Base-by-base conservation (phyloP, 1,284 basidiomycete species). In the Meripilus lineatus region DNA sequence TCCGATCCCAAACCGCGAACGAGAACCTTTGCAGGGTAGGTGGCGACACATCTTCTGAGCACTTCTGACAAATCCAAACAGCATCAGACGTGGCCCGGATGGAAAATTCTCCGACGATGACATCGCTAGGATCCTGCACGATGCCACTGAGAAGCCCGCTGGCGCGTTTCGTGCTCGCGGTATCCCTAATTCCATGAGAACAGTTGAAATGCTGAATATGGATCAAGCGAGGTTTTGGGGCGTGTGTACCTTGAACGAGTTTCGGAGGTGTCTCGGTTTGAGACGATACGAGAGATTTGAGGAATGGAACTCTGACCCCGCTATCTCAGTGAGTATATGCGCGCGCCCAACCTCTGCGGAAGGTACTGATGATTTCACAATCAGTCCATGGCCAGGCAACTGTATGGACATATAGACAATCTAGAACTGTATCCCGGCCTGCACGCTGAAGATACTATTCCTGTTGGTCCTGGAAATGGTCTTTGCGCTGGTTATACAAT, bases 401-500 rank as follows among this genome's bases (percentile, higher is more conserved):
- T 92, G 13, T 92, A 92, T 58, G 73, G 72, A 26, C 71, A 89
- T 52, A 83, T 90, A 58, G 73, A 89, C 53, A 81, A 86, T 52
- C 70, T 90, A 17, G 87, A 90, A 59, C 73, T 90, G 18, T 74
- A 89, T 56, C 51, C 81, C 20, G 84, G 84, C 13, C 61, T 87
- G 43, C 82, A 85, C 66, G 84, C 86, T 17, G 58, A 59, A 51
- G 47, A 49, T 59, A 88, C 45, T 81, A 86, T 64, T 11, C 75
- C 80, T 14, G 75, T 77, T 34, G 57, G 57, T 5, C 75, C 80
- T 5, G 88, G 88, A 15, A 84, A 86, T 6, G 91, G 90, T 10
- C 59, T 90, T 3, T 89, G 87, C 61, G 86, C 88, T n/a, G 89
- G 89, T 18, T 91, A 83, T 67, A 92, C 89, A 4, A 86, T 91